Percentiles rank a stretch among this genome's conserved stretches.
Evolutionary conservation across 176 grass and related monocot genomes (phyloP).

Genomic region (Triticum dicoccoides): DNA sequence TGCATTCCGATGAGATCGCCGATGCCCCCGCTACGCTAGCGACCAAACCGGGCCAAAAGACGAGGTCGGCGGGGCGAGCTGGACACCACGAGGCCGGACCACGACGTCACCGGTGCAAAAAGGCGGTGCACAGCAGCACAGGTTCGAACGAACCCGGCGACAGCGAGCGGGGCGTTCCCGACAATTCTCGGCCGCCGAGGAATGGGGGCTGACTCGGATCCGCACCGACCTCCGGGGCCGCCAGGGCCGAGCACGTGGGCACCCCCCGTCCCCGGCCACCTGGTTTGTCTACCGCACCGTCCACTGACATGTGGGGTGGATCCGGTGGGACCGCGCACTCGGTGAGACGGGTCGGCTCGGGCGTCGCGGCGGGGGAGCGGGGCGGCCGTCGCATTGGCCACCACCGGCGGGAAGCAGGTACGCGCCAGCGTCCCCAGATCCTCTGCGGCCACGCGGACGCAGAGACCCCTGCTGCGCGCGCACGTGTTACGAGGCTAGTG

Average conservation of each 20-base stretch:
- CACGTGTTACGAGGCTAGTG: not conserved
- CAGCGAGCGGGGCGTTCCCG: slow-evolving; percentile 14
- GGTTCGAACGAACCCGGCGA: not conserved
- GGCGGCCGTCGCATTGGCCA: slow-evolving; percentile 18
- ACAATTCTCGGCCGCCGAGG: not conserved
- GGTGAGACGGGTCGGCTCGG: rapidly evolving
- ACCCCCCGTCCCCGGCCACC: not conserved
- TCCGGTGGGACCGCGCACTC: rapidly evolving
- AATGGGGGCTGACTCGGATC: slow-evolving; percentile 72
- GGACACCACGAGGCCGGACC: not conserved
- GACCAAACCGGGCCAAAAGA: not conserved
- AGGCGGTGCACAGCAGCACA: not conserved
- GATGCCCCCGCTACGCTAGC: not conserved
- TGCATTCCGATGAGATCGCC: no score
- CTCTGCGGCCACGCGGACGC: not conserved
- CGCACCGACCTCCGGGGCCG: slow-evolving; percentile 42
- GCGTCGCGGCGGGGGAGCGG: rapidly evolving
- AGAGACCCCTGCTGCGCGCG: rapidly evolving
- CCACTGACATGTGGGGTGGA: rapidly evolving
- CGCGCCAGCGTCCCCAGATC: slow-evolving; percentile 11
- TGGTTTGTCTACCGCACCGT: rapidly evolving
- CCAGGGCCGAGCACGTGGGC: slow-evolving; percentile 12
- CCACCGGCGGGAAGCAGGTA: slow-evolving; percentile 17
- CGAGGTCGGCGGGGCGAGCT: not conserved
- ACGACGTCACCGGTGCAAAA: not conserved